Conservation (phyloP, 257 asterid species). For the Lithospermum erythrorhizon region DNA sequence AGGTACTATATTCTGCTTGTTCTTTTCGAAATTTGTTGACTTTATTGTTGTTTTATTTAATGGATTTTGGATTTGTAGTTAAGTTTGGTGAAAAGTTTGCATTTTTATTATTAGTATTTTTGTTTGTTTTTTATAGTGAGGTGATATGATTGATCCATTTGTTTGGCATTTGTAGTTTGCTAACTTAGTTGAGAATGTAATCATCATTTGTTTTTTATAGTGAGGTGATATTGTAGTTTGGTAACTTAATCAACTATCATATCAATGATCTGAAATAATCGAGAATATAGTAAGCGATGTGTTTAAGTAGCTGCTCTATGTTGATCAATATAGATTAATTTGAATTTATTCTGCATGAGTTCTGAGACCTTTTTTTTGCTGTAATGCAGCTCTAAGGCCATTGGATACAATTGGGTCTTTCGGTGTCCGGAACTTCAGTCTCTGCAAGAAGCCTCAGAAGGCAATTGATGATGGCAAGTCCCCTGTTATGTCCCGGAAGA, state of each 20-base stretch:
- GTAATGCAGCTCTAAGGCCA: slow-evolving; percentile 52
- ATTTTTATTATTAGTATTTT: too few relatives aligned
- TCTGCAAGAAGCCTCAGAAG: slow-evolving; percentile 69
- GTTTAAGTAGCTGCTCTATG: neutral
- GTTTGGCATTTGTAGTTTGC: too few relatives aligned
- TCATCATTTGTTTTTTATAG: too few relatives aligned
- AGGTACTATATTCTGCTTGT: too few relatives aligned
- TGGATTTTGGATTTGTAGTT: too few relatives aligned
- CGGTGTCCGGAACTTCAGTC: slow-evolving; percentile 72
- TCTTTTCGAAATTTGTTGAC: too few relatives aligned
- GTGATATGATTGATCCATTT: neutral
- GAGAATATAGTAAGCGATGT: neutral
- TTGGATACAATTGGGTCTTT: slow-evolving; percentile 83
- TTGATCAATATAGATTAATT: neutral
- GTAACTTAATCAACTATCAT: neutral
- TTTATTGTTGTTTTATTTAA: too few relatives aligned
- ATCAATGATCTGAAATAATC: neutral
- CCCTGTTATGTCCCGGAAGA: slow-evolving; percentile 32
- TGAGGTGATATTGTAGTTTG: neutral
- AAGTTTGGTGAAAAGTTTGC: too few relatives aligned
- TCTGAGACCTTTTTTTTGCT: neutral
- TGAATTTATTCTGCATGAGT: slow-evolving; percentile 1
- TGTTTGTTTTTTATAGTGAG: neutral
- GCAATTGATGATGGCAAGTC: slow-evolving; percentile 19
- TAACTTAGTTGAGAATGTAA: too few relatives aligned